Conservation (phyloP, 140 eudicot species). For the Oenanthe javanica region DNA sequence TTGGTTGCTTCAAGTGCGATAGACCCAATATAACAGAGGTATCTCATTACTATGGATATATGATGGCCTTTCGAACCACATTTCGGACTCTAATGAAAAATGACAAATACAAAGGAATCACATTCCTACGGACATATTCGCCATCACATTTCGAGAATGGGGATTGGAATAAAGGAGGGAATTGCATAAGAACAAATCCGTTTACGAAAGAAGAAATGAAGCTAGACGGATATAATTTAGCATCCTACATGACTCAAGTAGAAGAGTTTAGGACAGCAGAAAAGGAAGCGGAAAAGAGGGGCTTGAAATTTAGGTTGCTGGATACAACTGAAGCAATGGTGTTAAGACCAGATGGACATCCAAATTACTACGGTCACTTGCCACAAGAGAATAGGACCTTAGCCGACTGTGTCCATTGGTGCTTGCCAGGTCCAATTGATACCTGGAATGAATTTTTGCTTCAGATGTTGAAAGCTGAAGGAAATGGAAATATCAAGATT, state of each 20-base stretch:
- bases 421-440: constrained; percentile 37
- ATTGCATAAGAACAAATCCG: constrained; percentile 12
- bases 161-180: constrained; percentile 22
- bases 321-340: constrained; percentile 18
- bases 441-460: constrained; percentile 31
- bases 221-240: constrained; percentile 12
- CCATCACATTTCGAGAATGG: constrained; percentile 25
- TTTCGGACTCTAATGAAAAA: neutral
- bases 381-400: constrained; percentile 16
- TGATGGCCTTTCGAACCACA: constrained; percentile 16
- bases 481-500: neutral
- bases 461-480: constrained; percentile 22
- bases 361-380: constrained; percentile 22
- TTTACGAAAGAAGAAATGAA: constrained; percentile 6
- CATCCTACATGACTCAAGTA: constrained; percentile 11
- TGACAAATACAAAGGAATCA: constrained; percentile 9
- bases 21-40: constrained; percentile 30
- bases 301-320: constrained; percentile 4
- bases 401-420: constrained; percentile 37
- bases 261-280: constrained; percentile 14
- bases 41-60: constrained; percentile 6
- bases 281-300: constrained; percentile 2
- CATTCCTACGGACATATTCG: constrained; percentile 17
- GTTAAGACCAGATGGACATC: constrained; percentile 18
- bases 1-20: constrained; percentile 50